Conservation (phyloP, 202 grass and related monocot species). For the Panicum hallii region DNA sequence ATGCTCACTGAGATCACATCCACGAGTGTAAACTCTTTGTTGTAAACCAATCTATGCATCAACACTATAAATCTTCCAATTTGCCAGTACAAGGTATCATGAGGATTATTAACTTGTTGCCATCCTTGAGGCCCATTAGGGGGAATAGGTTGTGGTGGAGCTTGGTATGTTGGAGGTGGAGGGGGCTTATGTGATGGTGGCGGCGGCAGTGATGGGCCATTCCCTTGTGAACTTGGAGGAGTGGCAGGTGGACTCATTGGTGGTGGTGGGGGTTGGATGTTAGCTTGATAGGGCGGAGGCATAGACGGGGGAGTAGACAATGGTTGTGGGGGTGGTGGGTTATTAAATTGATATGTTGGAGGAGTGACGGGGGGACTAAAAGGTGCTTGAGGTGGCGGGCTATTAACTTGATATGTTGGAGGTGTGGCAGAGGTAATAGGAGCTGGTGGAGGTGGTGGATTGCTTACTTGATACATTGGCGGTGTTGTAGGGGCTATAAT, state of each 20-base stretch:
- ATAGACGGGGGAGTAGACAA: background rate
- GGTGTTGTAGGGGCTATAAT: background rate
- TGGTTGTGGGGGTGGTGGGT: background rate
- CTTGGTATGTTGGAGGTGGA: background rate
- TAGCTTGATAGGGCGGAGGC: background rate
- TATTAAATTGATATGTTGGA: background rate
- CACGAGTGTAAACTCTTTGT: constrained; percentile 35
- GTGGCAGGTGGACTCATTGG: background rate
- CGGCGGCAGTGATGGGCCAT: background rate
- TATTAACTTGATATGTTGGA: background rate
- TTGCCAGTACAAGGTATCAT: constrained; percentile 43
- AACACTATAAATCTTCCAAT: constrained; percentile 44
- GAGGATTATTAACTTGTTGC: constrained; percentile 11
- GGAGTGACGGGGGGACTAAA: background rate
- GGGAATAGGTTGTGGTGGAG: background rate
- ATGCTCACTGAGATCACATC: constrained; percentile 38
- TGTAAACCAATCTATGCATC: constrained; percentile 29
- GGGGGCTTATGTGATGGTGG: background rate
- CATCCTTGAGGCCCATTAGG: constrained; percentile 33
- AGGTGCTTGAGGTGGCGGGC: background rate
- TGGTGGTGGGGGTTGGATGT: background rate
- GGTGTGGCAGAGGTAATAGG: background rate
- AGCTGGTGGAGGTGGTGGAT: background rate
- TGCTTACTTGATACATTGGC: background rate
- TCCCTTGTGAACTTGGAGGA: background rate